These are phyloP conservation scores for Pleurotus giganteus DNA, from an alignment of 768 basidiomycete genomes.

Conservation along the genomic window DNA sequence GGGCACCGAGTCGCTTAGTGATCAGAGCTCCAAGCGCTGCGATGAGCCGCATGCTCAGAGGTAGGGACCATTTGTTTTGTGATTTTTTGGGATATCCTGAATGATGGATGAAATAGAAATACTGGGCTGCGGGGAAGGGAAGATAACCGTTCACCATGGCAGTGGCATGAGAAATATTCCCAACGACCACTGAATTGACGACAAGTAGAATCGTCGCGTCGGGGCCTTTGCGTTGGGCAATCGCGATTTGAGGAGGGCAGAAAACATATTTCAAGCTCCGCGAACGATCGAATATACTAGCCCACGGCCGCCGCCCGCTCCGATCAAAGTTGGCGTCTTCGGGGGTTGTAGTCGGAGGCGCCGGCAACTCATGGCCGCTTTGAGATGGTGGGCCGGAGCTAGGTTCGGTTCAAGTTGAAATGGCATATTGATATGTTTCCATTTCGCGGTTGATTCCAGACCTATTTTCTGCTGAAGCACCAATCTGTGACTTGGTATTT, in stretches of 20 bases:
- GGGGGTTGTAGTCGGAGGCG: conserved; percentile 8
- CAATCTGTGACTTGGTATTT: conserved; percentile 1
- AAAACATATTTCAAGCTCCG: neutral
- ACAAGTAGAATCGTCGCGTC: neutral
- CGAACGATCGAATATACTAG: conserved; percentile 2
- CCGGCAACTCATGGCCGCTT: conserved; percentile 7
- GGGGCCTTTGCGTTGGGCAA: neutral
- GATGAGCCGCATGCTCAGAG: neutral
- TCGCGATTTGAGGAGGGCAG: conserved; percentile 5
- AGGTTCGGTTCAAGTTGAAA: conserved; percentile 9
- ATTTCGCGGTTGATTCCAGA: conserved; percentile 10
- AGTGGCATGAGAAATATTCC: neutral
- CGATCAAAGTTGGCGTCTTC: conserved; percentile 3
- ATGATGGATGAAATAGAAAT: neutral
- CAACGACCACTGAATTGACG: neutral
- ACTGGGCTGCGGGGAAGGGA: neutral
- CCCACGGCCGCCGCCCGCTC: conserved; percentile 4
- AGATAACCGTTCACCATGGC: neutral
- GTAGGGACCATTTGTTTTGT: neutral
- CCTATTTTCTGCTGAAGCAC: conserved; percentile 4
- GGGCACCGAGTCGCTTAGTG: too few relatives aligned
- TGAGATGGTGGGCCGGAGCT: conserved; percentile 5
- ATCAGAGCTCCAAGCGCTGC: neutral
- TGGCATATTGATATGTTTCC: conserved; percentile 11
- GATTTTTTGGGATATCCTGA: neutral